Base-by-base conservation (phyloP, 139 green algal genomes). In the Asterochloris sp. region DNA sequence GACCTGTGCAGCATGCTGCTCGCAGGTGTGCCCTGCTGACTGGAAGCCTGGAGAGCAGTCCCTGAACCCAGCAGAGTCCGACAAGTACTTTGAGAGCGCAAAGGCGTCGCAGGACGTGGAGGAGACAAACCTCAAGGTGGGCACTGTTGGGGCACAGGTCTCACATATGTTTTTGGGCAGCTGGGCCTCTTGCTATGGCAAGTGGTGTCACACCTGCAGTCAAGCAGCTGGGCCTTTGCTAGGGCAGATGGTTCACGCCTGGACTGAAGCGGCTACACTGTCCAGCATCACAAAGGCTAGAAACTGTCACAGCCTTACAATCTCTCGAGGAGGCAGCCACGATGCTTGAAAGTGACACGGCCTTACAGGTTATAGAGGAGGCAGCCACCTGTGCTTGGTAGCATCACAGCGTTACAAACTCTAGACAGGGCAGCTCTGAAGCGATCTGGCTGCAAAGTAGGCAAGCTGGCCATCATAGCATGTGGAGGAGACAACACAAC, bases 11-110 rank as follows among this genome's bases (percentile, higher is more conserved):
- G 38, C 74, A 38, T 79, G 11, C 19, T 6, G 64, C 14, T 12
- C 67, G 38, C 86, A 92, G 89, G 93, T 98, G 12, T 98, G 95
- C 89, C 96, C 96, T 23, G 96, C 96, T 76, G 94, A 94, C 71
- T 99, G 97, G 97, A 97, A 96, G 90, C 97, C 97, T 9, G 97
- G 97, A 11, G 86, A 92, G 12, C 91, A 91, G 79, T 95, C 93
- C 23, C 99, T 99, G 92, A 89, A 96, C 86, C 92, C 94, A 23
- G 91, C 95, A 68, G 93, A 88, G 61, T 90, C 82, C 84, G 92
- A 94, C 83, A 91, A 96, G 75, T 98, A 95, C 88, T 98, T 98
- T 74, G 54, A 67, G 10, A 74, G 38, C 12, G 78, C 26, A 15
- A 60, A 69, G 9, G 21, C 38, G 19, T 21, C 15, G 10, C 19